Evolutionary conservation across 78 protist genomes (phyloP), one percentile per base, ranked within the genome.

Genomic region (Dictyostelium purpureum): DNA sequence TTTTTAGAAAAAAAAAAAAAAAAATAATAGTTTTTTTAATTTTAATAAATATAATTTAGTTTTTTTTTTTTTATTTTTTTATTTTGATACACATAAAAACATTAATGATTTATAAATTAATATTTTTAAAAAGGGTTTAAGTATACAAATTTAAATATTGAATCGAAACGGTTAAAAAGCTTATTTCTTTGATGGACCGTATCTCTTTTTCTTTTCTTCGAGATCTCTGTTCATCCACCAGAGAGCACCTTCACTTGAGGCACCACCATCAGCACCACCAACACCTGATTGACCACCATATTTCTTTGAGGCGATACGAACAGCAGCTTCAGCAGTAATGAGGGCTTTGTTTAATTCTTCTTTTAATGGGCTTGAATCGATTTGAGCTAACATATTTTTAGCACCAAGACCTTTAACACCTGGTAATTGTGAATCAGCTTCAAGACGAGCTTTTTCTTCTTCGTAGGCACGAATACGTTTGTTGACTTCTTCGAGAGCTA

Each of bases 401-500:
- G 96, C 96, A 43, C 89, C 76, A 16, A 93, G 71, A 65, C 88
- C 96, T 77, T 93, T 93, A 88, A 93, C 96, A 81, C 94, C 94
- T 26, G 79, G 54, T 47, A 47, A 1, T 12, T 76, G 66, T 2
- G 96, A 74, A 38, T 81, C 96, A 21, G 61, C 85, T 0, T 73
- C 47, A 14, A 93, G 66, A 40, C 89, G 47, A 52, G 52, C 89
- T 77, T 93, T 93, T 66, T 93, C 96, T 73, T 76, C 96, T 74
- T 93, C 96, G 93, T 87, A 93, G 57, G 94, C 96, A 71, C 96
- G 93, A 43, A 93, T 93, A 65, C 79, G 77, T 79, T 83, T 87
- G 89, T 87, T 93, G 69, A 93, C 96, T 81, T 93, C 96, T 76
- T 93, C 96, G 28, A 93, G 85, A 28, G 96, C 96, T 71, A 93